Base-by-base conservation (phyloP, 257 asterid species). In the Coffea canephora region DNA sequence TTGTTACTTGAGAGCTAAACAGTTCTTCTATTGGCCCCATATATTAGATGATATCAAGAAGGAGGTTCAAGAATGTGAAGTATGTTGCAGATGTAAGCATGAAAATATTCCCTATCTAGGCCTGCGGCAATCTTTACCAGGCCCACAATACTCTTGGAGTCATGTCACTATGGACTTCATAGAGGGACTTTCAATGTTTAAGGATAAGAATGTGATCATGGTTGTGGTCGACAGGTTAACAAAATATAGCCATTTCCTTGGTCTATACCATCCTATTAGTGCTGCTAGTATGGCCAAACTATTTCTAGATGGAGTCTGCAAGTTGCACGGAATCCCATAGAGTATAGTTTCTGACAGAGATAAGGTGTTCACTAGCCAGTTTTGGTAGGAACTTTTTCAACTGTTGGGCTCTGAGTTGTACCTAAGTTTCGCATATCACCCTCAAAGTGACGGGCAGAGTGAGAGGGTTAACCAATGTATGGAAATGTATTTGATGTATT, bases 221-320 rank as follows among this genome's bases (percentile, higher is more conserved):
- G 76, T 74, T 2, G 21, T 80, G 0, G 77, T 80, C 0, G 76
- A 80, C 36, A 52, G 23, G 9, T n/a, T 36, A 27, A 49, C 80
- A 0, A 80, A 67, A 1, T 75, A 74, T 54, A 62, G 50, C 0
- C 80, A 74, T 54, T 76, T 76, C 10, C 34, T 31, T 11, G 49
- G n/a, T 1, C 67, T 12, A 12, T 74, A 0, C 9, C 59, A 5
- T 59, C 62, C 46, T 64, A 57, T 0, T 59, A 7, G 34, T 41
- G 6, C 41, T 3, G 43, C 69, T 12, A 11, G 8, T 0, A 52
- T 55, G 3, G 78, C 78, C 9, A 10, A 31, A 0, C 0, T 7
- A 25, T 54, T 74, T 25, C 15, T 74, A 4, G 66, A 54, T 1
- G 18, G 19, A 5, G 9, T 55, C 3, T 50, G 27, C 39, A 14